Percentiles rank a stretch among this genome's conserved stretches.
These are phyloP conservation scores for Aechmea fasciata DNA, from an alignment of 176 grass and related monocot species.

Conservation along the genomic window DNA sequence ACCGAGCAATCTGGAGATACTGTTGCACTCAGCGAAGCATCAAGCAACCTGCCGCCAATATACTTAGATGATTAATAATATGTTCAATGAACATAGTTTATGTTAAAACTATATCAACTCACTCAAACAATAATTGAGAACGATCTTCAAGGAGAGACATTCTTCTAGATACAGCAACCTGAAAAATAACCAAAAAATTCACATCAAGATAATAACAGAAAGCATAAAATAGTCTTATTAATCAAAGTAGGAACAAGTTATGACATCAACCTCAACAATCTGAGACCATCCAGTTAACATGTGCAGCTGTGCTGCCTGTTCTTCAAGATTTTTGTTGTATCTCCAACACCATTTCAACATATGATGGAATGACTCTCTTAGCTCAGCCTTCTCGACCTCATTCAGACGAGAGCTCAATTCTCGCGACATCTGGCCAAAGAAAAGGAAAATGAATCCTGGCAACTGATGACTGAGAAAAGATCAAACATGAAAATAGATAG, in stretches of 20 bases:
- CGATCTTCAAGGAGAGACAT: conserved; percentile 85
- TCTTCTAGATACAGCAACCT: conserved; percentile 92
- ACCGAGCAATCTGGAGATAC: conserved; percentile 87
- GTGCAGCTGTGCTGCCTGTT: conserved; percentile 92
- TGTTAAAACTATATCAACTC: conserved; percentile 29
- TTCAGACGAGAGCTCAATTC: conserved; percentile 40
- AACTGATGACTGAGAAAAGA: not conserved
- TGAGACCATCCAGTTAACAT: conserved; percentile 97
- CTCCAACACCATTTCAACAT: conserved; percentile 90
- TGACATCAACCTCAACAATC: conserved; percentile 62
- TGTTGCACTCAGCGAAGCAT: conserved; percentile 78
- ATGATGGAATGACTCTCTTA: conserved; percentile 76
- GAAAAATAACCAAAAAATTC: conserved; percentile 19
- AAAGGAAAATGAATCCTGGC: conserved; percentile 11
- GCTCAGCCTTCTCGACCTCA: conserved; percentile 52
- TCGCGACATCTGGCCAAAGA: conserved; percentile 38
- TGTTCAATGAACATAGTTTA: not conserved
- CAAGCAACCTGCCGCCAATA: conserved; percentile 54
- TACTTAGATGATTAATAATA: conserved; percentile 17
- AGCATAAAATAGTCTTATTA: not conserved
- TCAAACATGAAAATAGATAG: not conserved
- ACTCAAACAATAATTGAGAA: conserved; percentile 94
- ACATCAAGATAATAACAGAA: not conserved
- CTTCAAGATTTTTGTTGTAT: conserved; percentile 96
- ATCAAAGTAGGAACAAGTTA: not conserved